A percentile compares a stretch with the other conserved stretches of the same genome.
These are phyloP conservation scores for Colletotrichum theobromicola DNA, from an alignment of 2,329 filamentous ascomycete genomes.

Conservation along the genomic window DNA sequence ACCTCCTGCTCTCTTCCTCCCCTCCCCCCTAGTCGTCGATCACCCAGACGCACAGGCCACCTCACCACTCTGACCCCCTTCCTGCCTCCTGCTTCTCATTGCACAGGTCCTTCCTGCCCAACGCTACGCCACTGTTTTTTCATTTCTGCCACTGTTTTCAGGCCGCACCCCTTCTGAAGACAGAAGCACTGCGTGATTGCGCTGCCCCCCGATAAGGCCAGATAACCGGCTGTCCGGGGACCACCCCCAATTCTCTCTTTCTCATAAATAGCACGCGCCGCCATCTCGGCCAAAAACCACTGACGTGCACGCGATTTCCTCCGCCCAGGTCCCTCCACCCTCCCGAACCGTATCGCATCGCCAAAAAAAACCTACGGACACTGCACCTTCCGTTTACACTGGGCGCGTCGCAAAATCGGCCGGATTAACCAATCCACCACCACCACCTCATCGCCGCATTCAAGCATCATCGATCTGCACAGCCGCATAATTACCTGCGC, in stretches of 20 bases:
- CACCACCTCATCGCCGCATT: neutral
- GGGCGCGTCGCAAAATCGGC: constrained; percentile 1
- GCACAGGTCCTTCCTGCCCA: constrained; percentile 26
- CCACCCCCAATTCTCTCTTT: constrained; percentile 35
- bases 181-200: neutral
- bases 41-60: constrained; percentile 20
- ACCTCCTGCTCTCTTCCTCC: neutral
- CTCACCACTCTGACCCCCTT: constrained; percentile 11
- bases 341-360: constrained; percentile 11
- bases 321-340: constrained; percentile 38
- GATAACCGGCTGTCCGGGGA: constrained; percentile 37
- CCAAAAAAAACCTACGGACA: neutral
- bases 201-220: constrained; percentile 41
- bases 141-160: constrained; percentile 28
- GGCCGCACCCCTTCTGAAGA: constrained; percentile 16
- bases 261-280: constrained; percentile 54
- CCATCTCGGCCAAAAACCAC: constrained; percentile 46
- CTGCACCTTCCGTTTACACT: neutral
- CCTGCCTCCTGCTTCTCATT: constrained; percentile 21
- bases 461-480: neutral
- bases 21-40: constrained; percentile 18
- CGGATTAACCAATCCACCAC: constrained; percentile 9
- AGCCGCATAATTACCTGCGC: neutral
- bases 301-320: constrained; percentile 53
- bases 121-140: constrained; percentile 36